Evolutionary conservation across 2,329 filamentous ascomycete species (phyloP), one percentile per base, ranked within the genome.

Genomic region (Aurifilum marmelostoma): DNA sequence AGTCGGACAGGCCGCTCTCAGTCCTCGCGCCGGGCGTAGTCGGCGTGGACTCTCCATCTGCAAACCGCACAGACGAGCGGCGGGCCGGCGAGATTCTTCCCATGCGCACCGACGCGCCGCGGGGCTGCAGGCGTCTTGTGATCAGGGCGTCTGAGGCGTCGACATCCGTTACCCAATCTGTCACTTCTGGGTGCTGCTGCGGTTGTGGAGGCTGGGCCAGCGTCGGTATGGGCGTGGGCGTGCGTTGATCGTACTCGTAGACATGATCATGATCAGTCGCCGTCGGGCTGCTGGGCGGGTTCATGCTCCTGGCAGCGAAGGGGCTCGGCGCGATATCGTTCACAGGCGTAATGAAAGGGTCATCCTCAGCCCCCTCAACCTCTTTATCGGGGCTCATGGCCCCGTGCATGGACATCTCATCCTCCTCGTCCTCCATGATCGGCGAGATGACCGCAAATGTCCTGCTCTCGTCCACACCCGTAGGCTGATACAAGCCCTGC

Each of bases 371-470:
- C 34, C 65, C 69, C 64, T 73, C 70, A 29, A 62, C 52, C 14
- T 74, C 73, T 37, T 69, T 69, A 14, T 72, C 71, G 9, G 70
- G 71, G 32, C 68, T 72, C 29, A 71, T 72, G 8, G 69, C 68
- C 75, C 72, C 61, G 21, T 68, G 73, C 64, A 63, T 71, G 65
- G 66, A 77, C 70, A 56, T 73, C 72, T 83, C 84, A 41, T 88
- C 85, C 72, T 88, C 86, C 52, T 87, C 86, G 11, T 85, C 86
- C 71, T 89, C 87, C 72, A 86, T 83, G 69, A 89, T 89, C 0
- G 87, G 87, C 71, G 88, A 85, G 71, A 89, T 88, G 2, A 77
- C 79, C 41, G 34, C 67, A 50, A 62, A 69, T 62, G 50, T 66
- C 43, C 73, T 68, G 67, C 71, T 69, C 67, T 77, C 77, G 54